Evolutionary conservation across 2,329 filamentous ascomycete genomes (phyloP).

Genomic region (Lasiodiplodia theobromae): DNA sequence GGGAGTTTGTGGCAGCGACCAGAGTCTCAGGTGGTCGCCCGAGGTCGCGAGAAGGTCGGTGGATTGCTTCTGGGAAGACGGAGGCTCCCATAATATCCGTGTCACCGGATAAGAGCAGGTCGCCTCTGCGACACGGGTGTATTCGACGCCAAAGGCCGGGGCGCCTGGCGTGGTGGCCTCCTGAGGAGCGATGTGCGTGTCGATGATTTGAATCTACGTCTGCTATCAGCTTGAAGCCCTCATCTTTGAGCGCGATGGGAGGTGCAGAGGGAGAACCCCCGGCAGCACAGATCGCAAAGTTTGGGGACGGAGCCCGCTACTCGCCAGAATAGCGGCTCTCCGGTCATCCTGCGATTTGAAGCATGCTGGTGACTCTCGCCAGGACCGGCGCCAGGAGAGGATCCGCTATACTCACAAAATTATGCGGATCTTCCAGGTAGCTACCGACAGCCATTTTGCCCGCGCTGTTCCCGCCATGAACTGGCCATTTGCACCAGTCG

Average conservation of each 20-base stretch:
- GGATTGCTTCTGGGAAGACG: conserved; percentile 91
- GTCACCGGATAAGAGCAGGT: conserved; percentile 98
- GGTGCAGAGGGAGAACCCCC: not conserved
- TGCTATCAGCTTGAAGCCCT: not conserved
- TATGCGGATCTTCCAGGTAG: conserved; percentile 97
- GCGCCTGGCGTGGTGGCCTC: conserved; percentile 71
- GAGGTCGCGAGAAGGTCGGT: conserved; percentile 95
- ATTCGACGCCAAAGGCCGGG: conserved; percentile 81
- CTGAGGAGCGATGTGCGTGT: conserved; percentile 79
- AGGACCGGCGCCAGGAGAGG: not conserved
- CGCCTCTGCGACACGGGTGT: conserved; percentile 91
- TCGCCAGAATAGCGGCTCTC: not conserved
- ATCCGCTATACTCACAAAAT: conserved; percentile 72
- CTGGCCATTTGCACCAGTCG: conserved; percentile 99
- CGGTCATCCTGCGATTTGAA: not conserved
- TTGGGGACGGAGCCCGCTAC: not conserved
- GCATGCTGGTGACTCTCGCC: not conserved
- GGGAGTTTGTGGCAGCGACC: conserved; percentile 76
- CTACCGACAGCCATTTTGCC: conserved; percentile 95
- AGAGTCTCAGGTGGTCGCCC: conserved; percentile 90
- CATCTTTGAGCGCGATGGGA: not conserved
- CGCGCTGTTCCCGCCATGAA: conserved; percentile 71
- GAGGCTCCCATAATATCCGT: conserved; percentile 92
- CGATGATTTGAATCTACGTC: conserved; percentile 90
- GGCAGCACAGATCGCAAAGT: not conserved